Base-by-base conservation (phyloP, 176 grass and related monocot species). In the Puya raimondii region DNA sequence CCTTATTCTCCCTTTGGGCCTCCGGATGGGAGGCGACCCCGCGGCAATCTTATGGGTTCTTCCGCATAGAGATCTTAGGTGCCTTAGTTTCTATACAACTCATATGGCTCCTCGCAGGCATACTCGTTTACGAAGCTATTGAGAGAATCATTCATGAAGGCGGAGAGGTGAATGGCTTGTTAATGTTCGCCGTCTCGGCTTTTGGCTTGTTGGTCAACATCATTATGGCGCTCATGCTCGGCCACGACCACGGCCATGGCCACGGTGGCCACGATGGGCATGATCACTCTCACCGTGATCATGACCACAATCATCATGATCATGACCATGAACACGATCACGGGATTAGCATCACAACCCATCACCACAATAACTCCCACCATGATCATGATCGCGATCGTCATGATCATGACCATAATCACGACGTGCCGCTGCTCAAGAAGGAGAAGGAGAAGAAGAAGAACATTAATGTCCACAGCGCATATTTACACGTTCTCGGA, bases 391-490 rank as follows among this genome's bases (percentile, higher is more conserved):
- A 73, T 27, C 80, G 81, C 2, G 83, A 78, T 14, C 80, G 86
- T 16, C 80, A 86, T 76, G 76, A 73, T 6, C 85, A 83, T 76
- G 29, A 67, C 54, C 77, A 88, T 47, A 84, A 91, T 84, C 72
- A 23, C 2, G 76, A 84, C 61, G 82, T 86, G 66, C 82, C 85
- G 2, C 71, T 99, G 67, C 70, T 99, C 18, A 91, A 88, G 70
- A 61, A 49, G 13, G 79, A 74, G 63, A 48, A 50, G 67, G 68
- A 56, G 11, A 88, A 90, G 85, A 88, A 93, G 77, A 9, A 87
- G n/a, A 99, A 99, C 57, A 86, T 99, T 72, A 99, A 99, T 51
- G 90, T 99, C 26, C 95, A 99, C 72, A 99, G 95, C 68, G 95
- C 95, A 48, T 99, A 94, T 75, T 74, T 99, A 50, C 94, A 97